These are phyloP conservation scores for Cicer pinnatifidum DNA, from an alignment of 306 rosid genomes.

Conservation along the genomic window DNA sequence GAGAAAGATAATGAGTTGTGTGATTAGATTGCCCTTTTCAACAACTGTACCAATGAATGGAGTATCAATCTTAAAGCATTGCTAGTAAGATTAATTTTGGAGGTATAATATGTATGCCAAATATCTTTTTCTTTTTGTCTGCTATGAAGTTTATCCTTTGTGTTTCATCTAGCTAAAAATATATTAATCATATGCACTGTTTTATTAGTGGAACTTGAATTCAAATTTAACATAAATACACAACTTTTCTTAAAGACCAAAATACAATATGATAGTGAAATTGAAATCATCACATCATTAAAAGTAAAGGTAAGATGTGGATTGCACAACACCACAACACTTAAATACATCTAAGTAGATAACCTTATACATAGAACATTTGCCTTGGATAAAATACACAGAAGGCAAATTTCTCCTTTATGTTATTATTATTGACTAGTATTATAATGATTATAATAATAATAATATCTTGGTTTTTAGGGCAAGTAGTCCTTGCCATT, in stretches of 20 bases:
- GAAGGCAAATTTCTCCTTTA: constrained; percentile 24
- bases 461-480: not conserved
- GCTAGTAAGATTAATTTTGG: not conserved
- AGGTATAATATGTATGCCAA: not conserved
- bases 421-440: constrained; percentile 1
- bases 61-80: not conserved
- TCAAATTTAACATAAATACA: constrained; percentile 34
- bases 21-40: no score
- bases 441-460: not conserved
- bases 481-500: constrained; percentile 32
- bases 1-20: no score
- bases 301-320: constrained; percentile 34
- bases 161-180: not conserved
- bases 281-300: constrained; percentile 35
- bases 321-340: constrained; percentile 12
- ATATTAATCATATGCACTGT: not conserved
- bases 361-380: constrained; percentile 39
- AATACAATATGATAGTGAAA: constrained; percentile 36
- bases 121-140: not conserved
- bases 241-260: not conserved
- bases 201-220: constrained; percentile 9
- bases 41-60: no score
- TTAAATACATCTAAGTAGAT: constrained; percentile 2
- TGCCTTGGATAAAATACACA: constrained; percentile 40
- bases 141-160: not conserved